A percentile compares a stretch with the other conserved stretches of the same genome.
These are phyloP conservation scores for Curvularia lunata DNA, from an alignment of 2,329 filamentous ascomycete genomes.

Conservation along the genomic window DNA sequence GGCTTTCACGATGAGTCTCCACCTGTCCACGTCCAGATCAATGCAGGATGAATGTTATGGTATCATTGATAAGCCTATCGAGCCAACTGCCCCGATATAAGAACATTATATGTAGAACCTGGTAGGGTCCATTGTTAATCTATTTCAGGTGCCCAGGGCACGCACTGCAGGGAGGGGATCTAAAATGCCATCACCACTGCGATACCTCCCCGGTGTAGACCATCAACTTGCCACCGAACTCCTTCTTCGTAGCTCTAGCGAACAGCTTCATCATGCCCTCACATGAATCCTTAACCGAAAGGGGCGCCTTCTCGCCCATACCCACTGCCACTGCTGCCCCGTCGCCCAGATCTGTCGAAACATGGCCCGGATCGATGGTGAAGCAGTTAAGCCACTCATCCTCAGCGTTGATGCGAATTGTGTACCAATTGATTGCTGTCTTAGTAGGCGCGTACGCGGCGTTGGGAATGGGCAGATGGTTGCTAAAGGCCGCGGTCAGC, in stretches of 20 bases:
- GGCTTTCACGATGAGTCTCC: neutral
- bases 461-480: conserved; percentile 17
- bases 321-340: conserved; percentile 10
- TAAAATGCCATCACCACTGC: neutral
- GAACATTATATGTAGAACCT: neutral
- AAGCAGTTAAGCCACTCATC: conserved; percentile 13
- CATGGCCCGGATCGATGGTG: conserved; percentile 13
- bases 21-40: neutral
- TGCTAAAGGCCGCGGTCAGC: conserved; percentile 1
- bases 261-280: conserved; percentile 14
- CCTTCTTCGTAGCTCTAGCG: conserved; percentile 1
- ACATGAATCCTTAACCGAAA: conserved; percentile 8
- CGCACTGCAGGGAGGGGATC: neutral
- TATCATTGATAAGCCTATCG: neutral
- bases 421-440: conserved; percentile 15
- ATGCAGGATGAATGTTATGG: neutral
- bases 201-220: conserved; percentile 3
- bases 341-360: conserved; percentile 18
- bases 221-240: conserved; percentile 8
- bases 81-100: neutral
- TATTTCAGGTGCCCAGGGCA: neutral
- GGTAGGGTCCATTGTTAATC: neutral
- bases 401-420: conserved; percentile 9
- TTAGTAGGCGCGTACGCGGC: conserved; percentile 16
- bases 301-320: conserved; percentile 3